Conservation (phyloP, 192 early-diverging fungal species). For the Gigaspora rosea region DNA sequence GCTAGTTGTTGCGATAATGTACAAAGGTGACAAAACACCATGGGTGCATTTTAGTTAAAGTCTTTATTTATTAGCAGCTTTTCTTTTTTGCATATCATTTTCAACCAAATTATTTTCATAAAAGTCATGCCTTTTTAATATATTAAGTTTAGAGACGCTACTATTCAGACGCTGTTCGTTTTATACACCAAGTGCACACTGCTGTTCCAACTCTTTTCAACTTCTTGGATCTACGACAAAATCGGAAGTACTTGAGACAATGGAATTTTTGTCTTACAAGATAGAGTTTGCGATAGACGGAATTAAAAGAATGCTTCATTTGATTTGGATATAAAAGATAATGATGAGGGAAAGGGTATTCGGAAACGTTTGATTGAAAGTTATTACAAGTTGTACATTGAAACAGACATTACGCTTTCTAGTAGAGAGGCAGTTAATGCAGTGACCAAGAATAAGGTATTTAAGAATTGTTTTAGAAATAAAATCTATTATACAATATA, state of each 20-base stretch:
- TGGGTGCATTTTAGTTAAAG: no score
- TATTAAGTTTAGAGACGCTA: slow-evolving; percentile 54
- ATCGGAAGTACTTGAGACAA: slow-evolving; percentile 91
- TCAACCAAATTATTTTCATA: no score
- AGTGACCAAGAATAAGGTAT: slow-evolving; percentile 68
- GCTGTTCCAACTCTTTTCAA: slow-evolving; percentile 75
- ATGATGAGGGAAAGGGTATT: slow-evolving; percentile 72
- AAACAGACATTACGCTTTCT: slow-evolving; percentile 53
- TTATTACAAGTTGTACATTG: slow-evolving; percentile 80
- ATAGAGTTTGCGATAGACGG: slow-evolving; percentile 83
- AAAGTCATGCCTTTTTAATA: no score
- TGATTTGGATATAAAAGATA: slow-evolving; percentile 81
- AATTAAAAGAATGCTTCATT: slow-evolving; percentile 92
- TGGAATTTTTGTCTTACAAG: slow-evolving; percentile 93
- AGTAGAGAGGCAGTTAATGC: slow-evolving; percentile 61
- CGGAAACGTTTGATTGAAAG: slow-evolving; percentile 75
- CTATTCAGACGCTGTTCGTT: slow-evolving; percentile 86
- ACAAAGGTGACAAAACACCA: no score
- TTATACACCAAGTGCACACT: slow-evolving; percentile 79
- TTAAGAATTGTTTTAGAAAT: neutral
- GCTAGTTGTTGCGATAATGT: no score
- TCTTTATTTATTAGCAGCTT: no score
- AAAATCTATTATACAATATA: neutral
- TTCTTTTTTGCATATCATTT: no score
- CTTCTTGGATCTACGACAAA: slow-evolving; percentile 89